Evolutionary conservation across 2,329 filamentous ascomycete genomes (phyloP).

Genomic region (Curvularia eragrostidis): DNA sequence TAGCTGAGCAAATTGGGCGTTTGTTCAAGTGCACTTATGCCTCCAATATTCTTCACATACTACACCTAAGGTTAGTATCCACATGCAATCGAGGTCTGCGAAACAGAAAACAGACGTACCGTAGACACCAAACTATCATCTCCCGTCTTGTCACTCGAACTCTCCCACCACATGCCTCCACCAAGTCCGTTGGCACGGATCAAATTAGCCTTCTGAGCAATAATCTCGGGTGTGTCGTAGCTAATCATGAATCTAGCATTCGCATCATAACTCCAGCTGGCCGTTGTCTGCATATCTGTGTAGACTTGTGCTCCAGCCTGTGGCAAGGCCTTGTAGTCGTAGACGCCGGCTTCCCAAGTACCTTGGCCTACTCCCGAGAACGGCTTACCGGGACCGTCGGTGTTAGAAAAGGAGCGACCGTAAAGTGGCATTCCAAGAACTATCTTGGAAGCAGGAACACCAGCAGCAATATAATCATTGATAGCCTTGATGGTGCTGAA

Average conservation of each 20-base stretch:
- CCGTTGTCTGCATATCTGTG: constrained; percentile 31
- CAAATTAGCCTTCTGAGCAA: constrained; percentile 35
- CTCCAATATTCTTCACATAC: constrained; percentile 64
- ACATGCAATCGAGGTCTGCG: too few species aligned
- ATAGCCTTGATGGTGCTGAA: constrained; percentile 45
- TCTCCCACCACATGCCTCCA: constrained; percentile 52
- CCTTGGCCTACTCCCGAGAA: constrained; percentile 43
- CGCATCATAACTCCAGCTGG: constrained; percentile 44
- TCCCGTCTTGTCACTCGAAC: constrained; percentile 42
- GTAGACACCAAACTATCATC: constrained; percentile 41
- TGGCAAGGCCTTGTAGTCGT: constrained; percentile 48
- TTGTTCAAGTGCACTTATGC: constrained; percentile 58
- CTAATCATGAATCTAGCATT: constrained; percentile 35
- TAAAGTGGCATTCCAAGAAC: constrained; percentile 49
- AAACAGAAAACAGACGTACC: constrained; percentile 22
- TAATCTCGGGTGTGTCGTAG: constrained; percentile 46
- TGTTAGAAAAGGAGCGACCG: constrained; percentile 46
- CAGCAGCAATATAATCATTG: constrained; percentile 40
- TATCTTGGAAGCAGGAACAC: constrained; percentile 45
- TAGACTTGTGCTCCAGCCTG: constrained; percentile 31
- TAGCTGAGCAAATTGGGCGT: constrained; percentile 67
- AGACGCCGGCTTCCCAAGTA: constrained; percentile 47
- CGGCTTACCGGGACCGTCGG: constrained; percentile 42
- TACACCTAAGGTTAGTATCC: constrained; percentile 19
- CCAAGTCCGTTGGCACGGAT: constrained; percentile 40